Base-by-base conservation (phyloP, 306 rosid genomes). In the Prunus armeniaca region DNA sequence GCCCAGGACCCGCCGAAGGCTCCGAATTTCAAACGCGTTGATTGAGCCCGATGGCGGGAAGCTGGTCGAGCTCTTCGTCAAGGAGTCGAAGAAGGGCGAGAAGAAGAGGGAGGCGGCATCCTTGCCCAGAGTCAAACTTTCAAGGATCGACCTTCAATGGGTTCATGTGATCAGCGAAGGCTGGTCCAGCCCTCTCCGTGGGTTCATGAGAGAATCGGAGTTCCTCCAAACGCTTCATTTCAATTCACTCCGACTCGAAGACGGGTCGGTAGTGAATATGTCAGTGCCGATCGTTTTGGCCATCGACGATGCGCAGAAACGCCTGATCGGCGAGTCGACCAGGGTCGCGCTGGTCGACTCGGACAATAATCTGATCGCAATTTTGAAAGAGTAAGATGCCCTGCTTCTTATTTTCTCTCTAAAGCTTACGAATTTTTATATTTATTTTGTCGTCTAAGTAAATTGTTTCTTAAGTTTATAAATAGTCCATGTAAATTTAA, bases 191-290 rank as follows among this genome's bases (percentile, higher is more conserved):
- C 99, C 99, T 1, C 88, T 96, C 10, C 25, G 75, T 0, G 99
- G 99, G 54, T 96, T 96, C 89, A 92, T 96, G 99, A 88, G 87
- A 82, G 96, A 96, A 74, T 78, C 83, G n/a, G 98, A 96, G 99
- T 92, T 96, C 98, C 99, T 96, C 99, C 99, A 92, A 96, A 96
- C 98, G 85, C 99, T 96, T 92, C 99, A 96, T 96, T 96, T 96
- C 70, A 90, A 90, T 77, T 85, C 98, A 2, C 93, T 96, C 84
- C 89, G 97, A 49, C 93, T 92, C 73, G 69, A 24, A 5, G 88
- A 91, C 32, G 99, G 97, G 85, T 89, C 98, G 76, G 54, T 83
- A 0, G 98, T 87, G 82, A 96, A 96, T 71, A 91, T 96, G 98
- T 96, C 99, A 12, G 93, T 96, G 76, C 99, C 99, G 1, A 89